These are phyloP conservation scores for Xylariaceae sp. DNA, from an alignment of 2,329 filamentous ascomycete genomes.

Conservation along the genomic window DNA sequence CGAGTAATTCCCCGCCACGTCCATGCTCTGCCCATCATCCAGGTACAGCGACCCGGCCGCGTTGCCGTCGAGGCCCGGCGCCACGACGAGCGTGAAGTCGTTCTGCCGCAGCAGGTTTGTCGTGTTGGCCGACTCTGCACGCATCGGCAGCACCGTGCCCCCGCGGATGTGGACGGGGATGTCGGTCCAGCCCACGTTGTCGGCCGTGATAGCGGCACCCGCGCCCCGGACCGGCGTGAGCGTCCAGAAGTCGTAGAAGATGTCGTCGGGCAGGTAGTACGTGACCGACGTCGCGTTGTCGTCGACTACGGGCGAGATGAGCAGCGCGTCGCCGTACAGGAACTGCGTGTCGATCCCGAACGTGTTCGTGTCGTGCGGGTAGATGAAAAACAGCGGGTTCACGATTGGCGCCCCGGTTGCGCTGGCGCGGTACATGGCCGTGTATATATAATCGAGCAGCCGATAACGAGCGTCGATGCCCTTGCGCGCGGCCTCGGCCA, in stretches of 20 bases:
- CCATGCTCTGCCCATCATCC: conserved; percentile 42
- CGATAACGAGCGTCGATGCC: conserved; percentile 72
- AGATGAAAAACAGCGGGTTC: conserved; percentile 70
- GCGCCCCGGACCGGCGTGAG: conserved; percentile 20
- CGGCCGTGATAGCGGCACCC: conserved; percentile 21
- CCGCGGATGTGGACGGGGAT: conserved; percentile 65
- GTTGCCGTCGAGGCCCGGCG: conserved; percentile 45
- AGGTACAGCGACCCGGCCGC: conserved; percentile 49
- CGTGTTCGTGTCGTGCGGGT: conserved; percentile 51
- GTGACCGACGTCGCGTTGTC: conserved; percentile 43
- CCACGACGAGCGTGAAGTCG: conserved; percentile 48
- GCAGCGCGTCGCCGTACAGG: conserved; percentile 47
- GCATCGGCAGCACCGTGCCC: conserved; percentile 58
- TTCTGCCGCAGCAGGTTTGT: conserved; percentile 47
- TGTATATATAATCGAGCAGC: conserved; percentile 82
- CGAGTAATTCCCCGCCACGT: conserved; percentile 18
- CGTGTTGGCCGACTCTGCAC: conserved; percentile 48
- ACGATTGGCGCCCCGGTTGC: conserved; percentile 62
- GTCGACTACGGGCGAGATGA: conserved; percentile 49
- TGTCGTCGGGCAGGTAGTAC: conserved; percentile 49
- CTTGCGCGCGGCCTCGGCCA: conserved; percentile 62
- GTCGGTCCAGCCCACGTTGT: conserved; percentile 24
- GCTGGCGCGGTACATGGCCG: conserved; percentile 60
- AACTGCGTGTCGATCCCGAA: conserved; percentile 49
- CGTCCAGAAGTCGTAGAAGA: conserved; percentile 48